Evolutionary conservation across 306 rosid genomes (phyloP).

Genomic region (Notholithocarpus densiflorus): DNA sequence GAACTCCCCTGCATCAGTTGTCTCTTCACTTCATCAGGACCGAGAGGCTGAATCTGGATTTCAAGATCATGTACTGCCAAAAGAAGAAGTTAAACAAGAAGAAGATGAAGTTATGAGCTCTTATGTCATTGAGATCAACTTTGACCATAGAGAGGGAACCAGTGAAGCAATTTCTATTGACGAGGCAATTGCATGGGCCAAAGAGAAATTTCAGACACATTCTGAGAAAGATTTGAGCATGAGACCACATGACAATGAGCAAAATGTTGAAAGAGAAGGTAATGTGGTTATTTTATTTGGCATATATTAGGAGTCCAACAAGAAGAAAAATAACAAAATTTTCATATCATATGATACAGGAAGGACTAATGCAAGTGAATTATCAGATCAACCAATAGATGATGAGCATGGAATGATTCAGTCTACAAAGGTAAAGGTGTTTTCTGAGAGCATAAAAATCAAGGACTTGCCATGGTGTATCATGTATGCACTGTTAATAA

Average conservation of each 20-base stretch:
- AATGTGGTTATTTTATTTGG: conserved; percentile 17
- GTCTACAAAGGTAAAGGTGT: conserved; percentile 55
- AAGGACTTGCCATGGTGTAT: not conserved
- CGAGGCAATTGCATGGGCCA: conserved; percentile 98
- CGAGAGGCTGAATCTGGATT: conserved; percentile 43
- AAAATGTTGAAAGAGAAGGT: conserved; percentile 49
- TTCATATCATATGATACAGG: conserved; percentile 38
- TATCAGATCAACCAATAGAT: conserved; percentile 25
- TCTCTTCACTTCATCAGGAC: conserved; percentile 64
- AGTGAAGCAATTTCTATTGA: conserved; percentile 60
- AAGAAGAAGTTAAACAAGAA: conserved; percentile 30
- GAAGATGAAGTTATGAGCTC: conserved; percentile 76
- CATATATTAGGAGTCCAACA: not conserved
- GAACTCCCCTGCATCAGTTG: conserved; percentile 63
- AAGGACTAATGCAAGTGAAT: conserved; percentile 35
- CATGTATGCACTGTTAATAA: too few species aligned
- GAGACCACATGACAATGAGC: conserved; percentile 37
- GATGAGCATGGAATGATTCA: conserved; percentile 35
- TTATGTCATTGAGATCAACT: conserved; percentile 76
- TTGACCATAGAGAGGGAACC: conserved; percentile 55
- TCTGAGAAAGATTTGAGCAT: conserved; percentile 51
- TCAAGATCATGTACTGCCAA: conserved; percentile 31
- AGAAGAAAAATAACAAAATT: not conserved
- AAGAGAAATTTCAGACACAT: conserved; percentile 66
- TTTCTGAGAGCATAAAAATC: not conserved